phyloP scores from a whole-genome alignment of 768 basidiomycete species.

The Russula abietina region DNA sequence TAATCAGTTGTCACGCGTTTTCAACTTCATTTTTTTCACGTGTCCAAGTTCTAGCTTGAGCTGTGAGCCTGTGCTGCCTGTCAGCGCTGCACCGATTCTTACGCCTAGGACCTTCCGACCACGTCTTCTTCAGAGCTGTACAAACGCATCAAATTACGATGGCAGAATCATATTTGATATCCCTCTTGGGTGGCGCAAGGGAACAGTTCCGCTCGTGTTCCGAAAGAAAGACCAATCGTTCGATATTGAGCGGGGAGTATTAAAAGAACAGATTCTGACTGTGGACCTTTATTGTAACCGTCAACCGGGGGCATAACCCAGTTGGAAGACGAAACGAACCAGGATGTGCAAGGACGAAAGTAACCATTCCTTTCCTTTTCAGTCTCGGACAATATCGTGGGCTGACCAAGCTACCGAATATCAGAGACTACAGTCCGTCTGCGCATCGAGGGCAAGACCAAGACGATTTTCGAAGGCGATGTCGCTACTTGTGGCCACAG shows the following conservation, averaged over 20 bases:
- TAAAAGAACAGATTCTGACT: not conserved
- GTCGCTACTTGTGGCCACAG: not conserved
- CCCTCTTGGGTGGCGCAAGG: not conserved
- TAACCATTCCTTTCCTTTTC: not conserved
- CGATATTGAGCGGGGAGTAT: not conserved
- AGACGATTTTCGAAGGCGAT: not conserved
- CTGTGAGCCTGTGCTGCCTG: too few species aligned
- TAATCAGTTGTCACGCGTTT: too few species aligned
- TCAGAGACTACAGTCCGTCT: not conserved
- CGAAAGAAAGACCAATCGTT: not conserved
- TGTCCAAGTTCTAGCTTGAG: too few species aligned
- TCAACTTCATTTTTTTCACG: too few species aligned
- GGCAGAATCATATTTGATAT: not conserved
- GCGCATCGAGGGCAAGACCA: not conserved
- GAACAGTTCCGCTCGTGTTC: not conserved
- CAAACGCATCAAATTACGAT: not conserved
- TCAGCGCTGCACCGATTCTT: too few species aligned
- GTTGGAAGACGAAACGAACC: not conserved
- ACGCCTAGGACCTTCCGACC: not conserved
- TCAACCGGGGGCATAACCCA: not conserved
- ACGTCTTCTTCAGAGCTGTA: not conserved
- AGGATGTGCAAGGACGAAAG: constrained; percentile 1
- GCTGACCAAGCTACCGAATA: not conserved
- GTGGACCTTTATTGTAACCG: not conserved
- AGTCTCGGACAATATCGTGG: not conserved